phyloP scores from a whole-genome alignment of 805 yeast species.

The Cyberlindnera subsufficiens region DNA sequence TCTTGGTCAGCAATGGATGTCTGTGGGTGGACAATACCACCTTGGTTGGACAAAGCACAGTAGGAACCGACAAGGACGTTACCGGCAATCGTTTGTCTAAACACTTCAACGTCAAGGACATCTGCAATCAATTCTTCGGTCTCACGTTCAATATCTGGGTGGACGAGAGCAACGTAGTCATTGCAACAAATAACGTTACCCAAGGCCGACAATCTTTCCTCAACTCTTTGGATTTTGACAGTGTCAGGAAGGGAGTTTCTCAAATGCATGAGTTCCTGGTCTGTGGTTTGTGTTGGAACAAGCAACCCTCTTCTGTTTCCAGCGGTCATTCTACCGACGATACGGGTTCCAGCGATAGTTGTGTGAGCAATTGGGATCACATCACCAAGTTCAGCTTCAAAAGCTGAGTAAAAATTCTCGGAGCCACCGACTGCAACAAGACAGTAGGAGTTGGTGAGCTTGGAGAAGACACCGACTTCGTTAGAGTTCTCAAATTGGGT shows the following conservation, averaged over 20 bases:
- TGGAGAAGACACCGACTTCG: conserved; percentile 92
- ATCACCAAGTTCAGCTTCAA: conserved; percentile 96
- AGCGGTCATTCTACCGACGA: conserved; percentile 96
- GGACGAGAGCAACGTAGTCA: conserved; percentile 97
- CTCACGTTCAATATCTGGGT: conserved; percentile 98
- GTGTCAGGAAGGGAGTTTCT: conserved; percentile 94
- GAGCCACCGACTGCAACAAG: conserved; percentile 97
- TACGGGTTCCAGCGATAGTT: conserved; percentile 97
- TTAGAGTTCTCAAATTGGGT: conserved; percentile 81
- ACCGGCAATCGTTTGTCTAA: conserved; percentile 98
- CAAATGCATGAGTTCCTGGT: conserved; percentile 95
- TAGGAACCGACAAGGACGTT: conserved; percentile 96
- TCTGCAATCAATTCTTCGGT: conserved; percentile 98
- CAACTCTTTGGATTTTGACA: conserved; percentile 95
- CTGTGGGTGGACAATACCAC: conserved; percentile 97
- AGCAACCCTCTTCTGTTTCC: conserved; percentile 96
- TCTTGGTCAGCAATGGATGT: conserved; percentile 97
- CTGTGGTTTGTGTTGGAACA: conserved; percentile 97
- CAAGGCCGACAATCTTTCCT: conserved; percentile 92
- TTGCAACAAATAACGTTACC: conserved; percentile 98
- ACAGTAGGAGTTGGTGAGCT: conserved; percentile 92
- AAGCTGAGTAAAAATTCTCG: conserved; percentile 81
- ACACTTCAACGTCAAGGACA: conserved; percentile 96
- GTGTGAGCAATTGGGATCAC: conserved; percentile 95
- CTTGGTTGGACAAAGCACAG: conserved; percentile 92